Percentiles rank a stretch among this genome's conserved stretches.
Conservation (phyloP, 495 filamentous ascomycete species). For the Xylaria flabelliformis region DNA sequence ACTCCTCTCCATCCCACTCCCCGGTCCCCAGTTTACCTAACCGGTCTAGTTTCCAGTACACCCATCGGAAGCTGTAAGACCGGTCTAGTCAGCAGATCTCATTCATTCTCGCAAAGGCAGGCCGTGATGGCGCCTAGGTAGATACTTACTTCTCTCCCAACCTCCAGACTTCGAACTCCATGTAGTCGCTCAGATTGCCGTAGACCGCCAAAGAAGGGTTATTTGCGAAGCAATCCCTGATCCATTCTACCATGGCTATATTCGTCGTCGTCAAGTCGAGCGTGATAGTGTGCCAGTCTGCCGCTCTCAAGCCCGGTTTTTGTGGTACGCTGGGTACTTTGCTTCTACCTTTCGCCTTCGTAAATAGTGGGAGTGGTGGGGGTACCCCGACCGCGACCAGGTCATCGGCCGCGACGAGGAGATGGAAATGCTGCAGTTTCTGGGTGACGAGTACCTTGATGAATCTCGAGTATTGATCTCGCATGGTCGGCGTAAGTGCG, state of each 20-base stretch:
- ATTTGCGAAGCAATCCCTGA: constrained; percentile 7
- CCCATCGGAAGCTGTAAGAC: neutral
- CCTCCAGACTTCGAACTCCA: neutral
- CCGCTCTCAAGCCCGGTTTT: neutral
- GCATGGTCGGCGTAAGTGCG: neutral
- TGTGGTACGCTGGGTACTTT: neutral
- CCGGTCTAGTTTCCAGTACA: constrained; percentile 9
- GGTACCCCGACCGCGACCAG: neutral
- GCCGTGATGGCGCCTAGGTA: neutral
- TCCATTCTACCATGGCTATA: constrained; percentile 3
- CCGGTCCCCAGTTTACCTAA: neutral
- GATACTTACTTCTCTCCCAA: neutral
- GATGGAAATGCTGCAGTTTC: constrained; percentile 1
- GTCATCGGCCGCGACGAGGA: constrained; percentile 1
- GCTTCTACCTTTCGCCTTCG: neutral
- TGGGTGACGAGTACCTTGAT: neutral
- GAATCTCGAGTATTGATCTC: neutral
- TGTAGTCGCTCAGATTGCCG: neutral
- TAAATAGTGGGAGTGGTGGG: neutral
- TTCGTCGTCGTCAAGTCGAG: neutral
- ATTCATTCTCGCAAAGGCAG: neutral
- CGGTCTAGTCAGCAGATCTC: neutral
- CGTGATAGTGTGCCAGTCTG: neutral
- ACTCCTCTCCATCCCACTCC: neutral
- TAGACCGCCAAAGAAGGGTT: neutral